Evolutionary conservation across 169 alveolate species (phyloP), one percentile per base, ranked within the genome.

Genomic region (Plasmodium ovale): DNA sequence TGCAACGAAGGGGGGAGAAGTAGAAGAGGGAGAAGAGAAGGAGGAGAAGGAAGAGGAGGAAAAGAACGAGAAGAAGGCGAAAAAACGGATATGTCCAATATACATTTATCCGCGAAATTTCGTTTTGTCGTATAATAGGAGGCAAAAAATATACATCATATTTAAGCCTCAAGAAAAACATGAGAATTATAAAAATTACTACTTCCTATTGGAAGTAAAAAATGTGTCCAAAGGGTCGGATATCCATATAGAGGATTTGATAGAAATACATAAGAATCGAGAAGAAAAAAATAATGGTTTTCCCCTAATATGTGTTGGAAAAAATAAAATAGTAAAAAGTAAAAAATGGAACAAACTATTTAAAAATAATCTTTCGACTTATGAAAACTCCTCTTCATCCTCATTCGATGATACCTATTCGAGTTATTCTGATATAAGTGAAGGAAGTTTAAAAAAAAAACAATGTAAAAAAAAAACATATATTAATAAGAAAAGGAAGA

Each of bases 121-220:
- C 59, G 42, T 39, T 56, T 65, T 79, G 42, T 64, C 82, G 5
- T 79, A 79, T 35, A 79, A 79, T 35, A 64, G 53, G 35, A 33
- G 71, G 9, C 47, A 79, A 53, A 79, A 65, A 25, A 51, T 79
- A 79, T 65, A 39, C 19, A 65, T 79, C 7, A 49, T 79, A 64
- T 79, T 79, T 56, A 79, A 42, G 27, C 89, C 89, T 14, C 53
- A 59, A 44, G 82, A 79, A 33, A 64, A 65, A 44, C 89, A 79
- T 42, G 47, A 64, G 65, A 79, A 79, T 79, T 79, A 47, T 59
- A 19, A 79, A 59, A 79, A 79, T 79, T 79, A 79, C 42, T 67
- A 70, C 58, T 79, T 79, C 29, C 35, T 79, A 35, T 51, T 79
- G 42, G 25, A 49, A 3, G 9, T 79, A 16, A 79, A 79, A 59